Percentiles rank a stretch among this genome's conserved stretches.
phyloP scores from a whole-genome alignment of 768 basidiomycete genomes.

The Panaeolus papilionaceus region DNA sequence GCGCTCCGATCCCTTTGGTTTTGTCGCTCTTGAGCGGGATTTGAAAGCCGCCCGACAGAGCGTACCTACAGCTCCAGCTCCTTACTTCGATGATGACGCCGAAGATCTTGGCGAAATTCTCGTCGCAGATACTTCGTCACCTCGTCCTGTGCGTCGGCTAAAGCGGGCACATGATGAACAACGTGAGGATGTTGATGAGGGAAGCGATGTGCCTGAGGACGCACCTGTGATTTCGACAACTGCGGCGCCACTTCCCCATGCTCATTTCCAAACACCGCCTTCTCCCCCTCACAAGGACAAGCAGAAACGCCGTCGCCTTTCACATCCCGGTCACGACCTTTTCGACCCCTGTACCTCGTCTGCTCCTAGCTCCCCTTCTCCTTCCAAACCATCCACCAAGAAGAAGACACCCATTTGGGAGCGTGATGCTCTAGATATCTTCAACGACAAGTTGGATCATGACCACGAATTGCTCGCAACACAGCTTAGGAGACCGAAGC shows the following conservation, averaged over 20 bases:
- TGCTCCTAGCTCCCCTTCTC: conserved; percentile 43
- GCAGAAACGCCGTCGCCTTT: conserved; percentile 34
- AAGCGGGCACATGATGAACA: conserved; percentile 24
- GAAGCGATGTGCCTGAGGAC: conserved; percentile 19
- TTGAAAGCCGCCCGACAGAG: conserved; percentile 48
- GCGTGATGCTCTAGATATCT: conserved; percentile 27
- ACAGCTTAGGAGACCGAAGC: conserved; percentile 18
- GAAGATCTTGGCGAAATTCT: conserved; percentile 31
- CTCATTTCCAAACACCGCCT: conserved; percentile 34
- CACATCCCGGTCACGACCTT: conserved; percentile 37
- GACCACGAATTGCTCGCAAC: conserved; percentile 20
- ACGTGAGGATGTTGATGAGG: conserved; percentile 16
- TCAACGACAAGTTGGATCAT: conserved; percentile 28
- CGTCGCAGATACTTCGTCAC: conserved; percentile 38
- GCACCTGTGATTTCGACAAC: conserved; percentile 14
- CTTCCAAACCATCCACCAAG: conserved; percentile 34
- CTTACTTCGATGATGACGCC: conserved; percentile 23
- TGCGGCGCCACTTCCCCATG: conserved; percentile 12
- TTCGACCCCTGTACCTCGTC: conserved; percentile 41
- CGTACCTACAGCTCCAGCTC: conserved; percentile 17
- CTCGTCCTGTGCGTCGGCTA: conserved; percentile 32
- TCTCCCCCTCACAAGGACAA: conserved; percentile 40
- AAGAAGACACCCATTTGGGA: conserved; percentile 19
- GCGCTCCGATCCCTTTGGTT: conserved; percentile 62
- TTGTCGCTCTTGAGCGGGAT: conserved; percentile 58